Conservation (phyloP, 805 yeast species). For the Danielia reshetovae region DNA sequence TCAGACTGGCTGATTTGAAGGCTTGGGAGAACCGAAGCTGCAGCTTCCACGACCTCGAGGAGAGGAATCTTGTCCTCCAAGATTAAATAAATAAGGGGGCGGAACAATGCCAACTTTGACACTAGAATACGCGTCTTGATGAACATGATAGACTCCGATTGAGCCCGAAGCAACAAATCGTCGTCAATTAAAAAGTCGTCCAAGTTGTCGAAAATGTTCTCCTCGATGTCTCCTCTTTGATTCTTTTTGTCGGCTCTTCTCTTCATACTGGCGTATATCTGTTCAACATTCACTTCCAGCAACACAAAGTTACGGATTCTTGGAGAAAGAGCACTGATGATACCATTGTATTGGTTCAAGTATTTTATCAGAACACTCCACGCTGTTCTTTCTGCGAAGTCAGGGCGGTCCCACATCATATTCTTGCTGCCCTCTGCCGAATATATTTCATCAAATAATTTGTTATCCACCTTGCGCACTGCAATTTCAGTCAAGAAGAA, state of each 20-base stretch:
- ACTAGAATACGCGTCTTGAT: constrained; percentile 34
- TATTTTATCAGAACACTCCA: constrained; percentile 30
- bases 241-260: constrained; percentile 16
- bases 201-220: constrained; percentile 21
- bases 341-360: constrained; percentile 34
- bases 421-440: constrained; percentile 10
- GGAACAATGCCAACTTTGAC: constrained; percentile 29
- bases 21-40: constrained; percentile 8
- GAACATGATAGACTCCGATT: constrained; percentile 35
- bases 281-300: constrained; percentile 28
- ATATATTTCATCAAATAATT: constrained; percentile 31
- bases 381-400: constrained; percentile 18
- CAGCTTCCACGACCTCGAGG: constrained; percentile 25
- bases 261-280: constrained; percentile 26
- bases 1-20: background rate
- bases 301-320: constrained; percentile 29
- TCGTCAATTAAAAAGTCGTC: constrained; percentile 34
- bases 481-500: constrained; percentile 38
- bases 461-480: constrained; percentile 36
- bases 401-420: constrained; percentile 22
- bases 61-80: constrained; percentile 27
- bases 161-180: constrained; percentile 29
- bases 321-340: constrained; percentile 34
- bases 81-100: constrained; percentile 33
- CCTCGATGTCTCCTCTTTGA: constrained; percentile 6